Percentiles rank a stretch among this genome's conserved stretches.
phyloP scores from a whole-genome alignment of 2,329 filamentous ascomycete species.

The Lachnellula willkommii region DNA sequence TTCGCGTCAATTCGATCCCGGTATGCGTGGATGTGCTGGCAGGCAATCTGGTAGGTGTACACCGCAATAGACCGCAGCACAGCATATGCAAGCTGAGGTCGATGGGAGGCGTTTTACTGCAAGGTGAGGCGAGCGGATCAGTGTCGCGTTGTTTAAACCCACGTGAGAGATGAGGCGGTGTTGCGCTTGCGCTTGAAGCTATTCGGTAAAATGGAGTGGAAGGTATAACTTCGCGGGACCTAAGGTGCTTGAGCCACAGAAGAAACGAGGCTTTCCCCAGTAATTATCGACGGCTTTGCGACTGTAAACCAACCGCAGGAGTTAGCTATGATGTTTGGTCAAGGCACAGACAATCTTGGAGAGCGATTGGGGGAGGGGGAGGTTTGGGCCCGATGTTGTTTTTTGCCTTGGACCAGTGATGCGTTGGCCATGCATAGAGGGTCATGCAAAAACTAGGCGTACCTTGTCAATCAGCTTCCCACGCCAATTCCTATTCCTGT shows the following conservation, averaged over 20 bases:
- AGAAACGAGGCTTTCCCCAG: slow-evolving; percentile 23
- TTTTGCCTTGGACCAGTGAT: slow-evolving; percentile 31
- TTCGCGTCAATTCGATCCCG: slow-evolving; percentile 43
- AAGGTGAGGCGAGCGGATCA: slow-evolving; percentile 35
- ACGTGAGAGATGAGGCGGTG: slow-evolving; percentile 29
- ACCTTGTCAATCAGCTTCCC: slow-evolving; percentile 32
- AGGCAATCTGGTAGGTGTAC: slow-evolving; percentile 48
- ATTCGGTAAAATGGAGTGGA: slow-evolving; percentile 20
- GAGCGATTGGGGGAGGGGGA: slow-evolving; percentile 26
- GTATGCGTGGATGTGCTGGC: slow-evolving; percentile 57
- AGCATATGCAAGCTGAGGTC: slow-evolving; percentile 56
- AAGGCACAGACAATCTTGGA: slow-evolving; percentile 18
- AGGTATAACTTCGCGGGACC: slow-evolving; percentile 18
- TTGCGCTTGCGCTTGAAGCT: slow-evolving; percentile 23
- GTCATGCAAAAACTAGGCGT: slow-evolving; percentile 30
- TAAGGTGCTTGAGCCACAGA: slow-evolving; percentile 24
- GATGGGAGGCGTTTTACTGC: slow-evolving; percentile 34
- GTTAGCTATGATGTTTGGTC: slow-evolving; percentile 29
- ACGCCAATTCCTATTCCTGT: slow-evolving; percentile 24
- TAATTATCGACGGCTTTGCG: slow-evolving; percentile 16
- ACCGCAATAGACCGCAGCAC: slow-evolving; percentile 49
- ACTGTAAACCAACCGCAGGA: slow-evolving; percentile 29
- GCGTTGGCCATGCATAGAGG: slow-evolving; percentile 31
- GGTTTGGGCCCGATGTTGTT: slow-evolving; percentile 22
- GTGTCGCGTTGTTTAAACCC: slow-evolving; percentile 24